Evolutionary conservation across 495 filamentous ascomycete genomes (phyloP).

Genomic region (Pyrenula massariospora): DNA sequence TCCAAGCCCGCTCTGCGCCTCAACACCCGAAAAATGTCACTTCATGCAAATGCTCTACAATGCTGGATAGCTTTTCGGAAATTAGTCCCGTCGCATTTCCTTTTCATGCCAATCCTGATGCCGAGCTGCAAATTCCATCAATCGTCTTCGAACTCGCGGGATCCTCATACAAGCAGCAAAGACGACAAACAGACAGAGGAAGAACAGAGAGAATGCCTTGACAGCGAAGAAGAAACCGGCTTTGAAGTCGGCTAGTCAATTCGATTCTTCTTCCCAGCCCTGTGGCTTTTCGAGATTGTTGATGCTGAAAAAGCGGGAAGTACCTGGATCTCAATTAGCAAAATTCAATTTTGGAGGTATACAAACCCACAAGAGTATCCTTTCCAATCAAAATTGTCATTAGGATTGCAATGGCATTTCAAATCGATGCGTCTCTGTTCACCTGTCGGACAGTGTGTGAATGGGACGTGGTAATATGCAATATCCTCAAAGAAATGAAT

Average conservation of each 20-base stretch:
- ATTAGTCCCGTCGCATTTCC: not conserved
- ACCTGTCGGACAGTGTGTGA: conserved; percentile 90
- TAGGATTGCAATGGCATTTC: conserved; percentile 88
- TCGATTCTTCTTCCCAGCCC: conserved; percentile 62
- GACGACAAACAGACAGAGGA: conserved; percentile 2
- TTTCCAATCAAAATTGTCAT: conserved; percentile 98
- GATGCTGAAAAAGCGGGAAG: conserved; percentile 70
- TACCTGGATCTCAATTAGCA: conserved; percentile 37
- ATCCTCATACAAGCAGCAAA: not conserved
- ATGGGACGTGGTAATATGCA: conserved; percentile 96
- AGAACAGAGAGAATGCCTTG: conserved; percentile 4
- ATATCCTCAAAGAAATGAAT: conserved; percentile 99
- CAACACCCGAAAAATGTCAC: too few relatives aligned
- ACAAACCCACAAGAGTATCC: conserved; percentile 74
- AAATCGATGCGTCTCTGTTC: conserved; percentile 69
- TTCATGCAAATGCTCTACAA: too few relatives aligned
- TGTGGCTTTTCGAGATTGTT: conserved; percentile 69
- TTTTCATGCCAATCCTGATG: not conserved
- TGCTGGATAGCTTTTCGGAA: too few relatives aligned
- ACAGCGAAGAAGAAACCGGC: not conserved
- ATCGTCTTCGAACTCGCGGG: not conserved
- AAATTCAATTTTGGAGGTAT: not conserved
- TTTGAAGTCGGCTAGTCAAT: conserved; percentile 26
- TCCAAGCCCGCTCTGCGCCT: too few relatives aligned
- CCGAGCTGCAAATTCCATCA: not conserved